Percentiles rank a stretch among this genome's conserved stretches.
phyloP scores from a whole-genome alignment of 306 rosid genomes.

The Begonia loranthoides region DNA sequence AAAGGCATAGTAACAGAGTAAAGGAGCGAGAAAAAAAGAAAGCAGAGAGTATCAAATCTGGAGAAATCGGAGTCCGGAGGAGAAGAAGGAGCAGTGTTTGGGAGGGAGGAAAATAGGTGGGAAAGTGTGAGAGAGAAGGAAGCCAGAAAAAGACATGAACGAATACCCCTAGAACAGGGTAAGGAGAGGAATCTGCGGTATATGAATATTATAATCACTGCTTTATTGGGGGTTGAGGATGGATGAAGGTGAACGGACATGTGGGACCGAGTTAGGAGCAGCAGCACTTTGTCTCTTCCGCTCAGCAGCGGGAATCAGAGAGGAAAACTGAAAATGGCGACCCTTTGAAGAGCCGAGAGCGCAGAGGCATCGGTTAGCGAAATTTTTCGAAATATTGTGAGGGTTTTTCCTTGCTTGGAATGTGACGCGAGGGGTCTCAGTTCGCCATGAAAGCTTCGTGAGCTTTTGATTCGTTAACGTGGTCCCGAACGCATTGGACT shows the following conservation, averaged over 20 bases:
- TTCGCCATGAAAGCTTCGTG: too few relatives aligned
- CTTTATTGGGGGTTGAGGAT: constrained; percentile 14
- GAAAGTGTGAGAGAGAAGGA: constrained; percentile 10
- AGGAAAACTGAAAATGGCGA: constrained; percentile 1
- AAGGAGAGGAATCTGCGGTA: too few relatives aligned
- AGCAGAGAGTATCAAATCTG: constrained; percentile 11
- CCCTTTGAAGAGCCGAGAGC: not conserved
- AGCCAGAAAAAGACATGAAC: constrained; percentile 12
- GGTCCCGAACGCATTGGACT: too few relatives aligned
- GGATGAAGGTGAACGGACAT: constrained; percentile 13
- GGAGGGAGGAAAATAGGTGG: constrained; percentile 15
- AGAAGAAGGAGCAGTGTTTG: constrained; percentile 10
- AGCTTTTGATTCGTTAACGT: too few relatives aligned
- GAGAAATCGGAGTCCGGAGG: constrained; percentile 13
- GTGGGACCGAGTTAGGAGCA: constrained; percentile 10
- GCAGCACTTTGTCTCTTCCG: constrained; percentile 4
- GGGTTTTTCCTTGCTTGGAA: constrained; percentile 2
- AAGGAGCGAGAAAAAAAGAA: constrained; percentile 3
- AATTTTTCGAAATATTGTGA: too few relatives aligned
- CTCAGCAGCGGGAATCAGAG: constrained; percentile 7
- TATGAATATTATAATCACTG: too few relatives aligned
- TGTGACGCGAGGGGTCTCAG: too few relatives aligned
- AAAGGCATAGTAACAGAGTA: not conserved
- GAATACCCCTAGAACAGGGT: constrained; percentile 1
- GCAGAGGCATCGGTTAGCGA: not conserved